Conservation (phyloP, 495 filamentous ascomycete genomes). For the Glarea lozoyensis region DNA sequence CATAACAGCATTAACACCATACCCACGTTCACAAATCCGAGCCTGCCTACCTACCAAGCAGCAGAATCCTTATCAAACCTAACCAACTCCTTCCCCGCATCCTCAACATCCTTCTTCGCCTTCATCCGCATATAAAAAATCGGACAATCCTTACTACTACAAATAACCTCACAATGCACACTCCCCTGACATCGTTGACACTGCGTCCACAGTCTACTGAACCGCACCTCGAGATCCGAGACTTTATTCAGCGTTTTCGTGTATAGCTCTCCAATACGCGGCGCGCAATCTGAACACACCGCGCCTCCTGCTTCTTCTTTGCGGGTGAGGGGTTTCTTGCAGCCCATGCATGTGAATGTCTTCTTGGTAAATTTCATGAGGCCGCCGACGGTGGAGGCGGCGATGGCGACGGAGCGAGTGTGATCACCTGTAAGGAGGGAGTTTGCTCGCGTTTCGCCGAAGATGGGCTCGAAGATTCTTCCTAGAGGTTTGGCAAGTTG, state of each 20-base stretch:
- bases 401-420: slow-evolving; percentile 83
- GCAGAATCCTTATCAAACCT: slow-evolving; percentile 79
- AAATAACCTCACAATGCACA: slow-evolving; percentile 97
- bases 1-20: too few relatives aligned
- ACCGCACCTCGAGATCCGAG: slow-evolving; percentile 84
- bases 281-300: slow-evolving; percentile 76
- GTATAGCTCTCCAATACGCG: slow-evolving; percentile 86
- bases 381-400: slow-evolving; percentile 79
- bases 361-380: slow-evolving; percentile 98
- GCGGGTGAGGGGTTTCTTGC: slow-evolving; percentile 84
- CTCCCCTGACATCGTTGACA: slow-evolving; percentile 97
- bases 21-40: too few relatives aligned
- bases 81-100: slow-evolving; percentile 81
- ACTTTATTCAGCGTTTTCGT: slow-evolving; percentile 81
- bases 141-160: slow-evolving; percentile 88
- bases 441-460: slow-evolving; percentile 82
- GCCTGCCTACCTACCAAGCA: slow-evolving; percentile 24
- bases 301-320: slow-evolving; percentile 77
- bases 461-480: slow-evolving; percentile 94
- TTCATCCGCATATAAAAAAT: slow-evolving; percentile 99
- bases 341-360: slow-evolving; percentile 96
- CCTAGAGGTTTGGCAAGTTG: slow-evolving; percentile 90
- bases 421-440: slow-evolving; percentile 82
- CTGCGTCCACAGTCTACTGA: slow-evolving; percentile 93
- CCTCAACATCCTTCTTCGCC: slow-evolving; percentile 97